Conservation (phyloP, 2,329 filamentous ascomycete species). For the Tolypocladium album region DNA sequence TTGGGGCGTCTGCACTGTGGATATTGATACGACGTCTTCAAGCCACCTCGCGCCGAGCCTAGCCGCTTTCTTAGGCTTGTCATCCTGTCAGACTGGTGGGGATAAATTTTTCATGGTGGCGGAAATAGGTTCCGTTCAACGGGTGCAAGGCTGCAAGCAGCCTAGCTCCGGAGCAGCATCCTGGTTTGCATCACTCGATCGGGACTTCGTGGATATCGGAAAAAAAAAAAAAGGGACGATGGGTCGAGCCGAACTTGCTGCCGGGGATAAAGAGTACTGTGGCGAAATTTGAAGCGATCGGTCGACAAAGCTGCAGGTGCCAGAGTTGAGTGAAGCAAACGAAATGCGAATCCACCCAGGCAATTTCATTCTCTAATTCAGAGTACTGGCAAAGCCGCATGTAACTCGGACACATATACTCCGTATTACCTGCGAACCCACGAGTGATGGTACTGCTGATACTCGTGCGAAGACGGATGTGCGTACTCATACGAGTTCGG, state of each 20-base stretch:
- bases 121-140: not conserved
- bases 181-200: not conserved
- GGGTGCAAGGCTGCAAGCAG: not conserved
- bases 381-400: no score
- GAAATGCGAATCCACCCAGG: not conserved
- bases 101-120: not conserved
- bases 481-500: no score
- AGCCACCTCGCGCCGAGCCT: not conserved
- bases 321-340: no score
- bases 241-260: not conserved
- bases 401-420: no score
- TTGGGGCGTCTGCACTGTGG: not conserved
- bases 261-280: not conserved
- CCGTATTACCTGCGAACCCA: no score
- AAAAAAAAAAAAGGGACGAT: not conserved
- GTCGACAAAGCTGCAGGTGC: not conserved
- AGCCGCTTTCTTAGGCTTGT: not conserved
- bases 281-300: not conserved
- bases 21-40: not conserved
- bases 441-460: no score
- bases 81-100: not conserved
- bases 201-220: not conserved
- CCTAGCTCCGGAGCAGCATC: not conserved
- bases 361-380: no score
- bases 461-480: no score